Evolutionary conservation across 805 yeast genomes (phyloP).

Genomic region (Tetrapisispora pingtungensis): DNA sequence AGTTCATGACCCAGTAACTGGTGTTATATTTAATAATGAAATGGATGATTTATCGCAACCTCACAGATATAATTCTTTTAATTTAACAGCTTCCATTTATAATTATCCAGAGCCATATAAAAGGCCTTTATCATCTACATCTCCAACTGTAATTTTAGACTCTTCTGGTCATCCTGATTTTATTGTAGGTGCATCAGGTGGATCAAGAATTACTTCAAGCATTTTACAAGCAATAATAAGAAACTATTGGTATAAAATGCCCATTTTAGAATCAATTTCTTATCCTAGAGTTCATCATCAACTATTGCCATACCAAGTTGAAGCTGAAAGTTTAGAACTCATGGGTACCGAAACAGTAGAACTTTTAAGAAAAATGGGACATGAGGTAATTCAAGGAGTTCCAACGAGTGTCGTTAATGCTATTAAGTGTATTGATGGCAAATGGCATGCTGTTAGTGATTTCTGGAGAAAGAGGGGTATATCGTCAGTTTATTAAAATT

Average conservation of each 20-base stretch:
- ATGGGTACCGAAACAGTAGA: slow-evolving; percentile 34
- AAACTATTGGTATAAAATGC: slow-evolving; percentile 44
- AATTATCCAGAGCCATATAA: slow-evolving; percentile 68
- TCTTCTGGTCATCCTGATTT: slow-evolving; percentile 44
- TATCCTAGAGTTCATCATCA: slow-evolving; percentile 87
- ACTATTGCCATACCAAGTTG: slow-evolving; percentile 59
- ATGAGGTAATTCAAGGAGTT: slow-evolving; percentile 32
- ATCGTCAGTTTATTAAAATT: slow-evolving; percentile 14
- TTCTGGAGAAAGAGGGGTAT: slow-evolving; percentile 79
- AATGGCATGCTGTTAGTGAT: slow-evolving; percentile 72
- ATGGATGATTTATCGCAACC: slow-evolving; percentile 93
- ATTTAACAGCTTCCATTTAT: slow-evolving; percentile 67
- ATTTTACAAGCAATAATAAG: slow-evolving; percentile 74
- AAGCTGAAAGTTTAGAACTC: slow-evolving; percentile 43
- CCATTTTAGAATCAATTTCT: slow-evolving; percentile 59
- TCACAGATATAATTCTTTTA: slow-evolving; percentile 60
- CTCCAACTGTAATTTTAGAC: slow-evolving; percentile 60
- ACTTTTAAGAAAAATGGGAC: slow-evolving; percentile 39
- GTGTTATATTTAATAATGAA: slow-evolving; percentile 74
- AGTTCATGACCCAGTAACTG: slow-evolving; percentile 74
- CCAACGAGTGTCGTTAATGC: slow-evolving; percentile 54
- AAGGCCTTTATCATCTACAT: slow-evolving; percentile 76
- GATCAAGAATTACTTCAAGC: slow-evolving; percentile 75
- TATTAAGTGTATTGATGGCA: slow-evolving; percentile 33
- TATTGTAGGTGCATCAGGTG: slow-evolving; percentile 90